Conservation (phyloP, 768 basidiomycete species). For the Suillus fuscotomentosus region DNA sequence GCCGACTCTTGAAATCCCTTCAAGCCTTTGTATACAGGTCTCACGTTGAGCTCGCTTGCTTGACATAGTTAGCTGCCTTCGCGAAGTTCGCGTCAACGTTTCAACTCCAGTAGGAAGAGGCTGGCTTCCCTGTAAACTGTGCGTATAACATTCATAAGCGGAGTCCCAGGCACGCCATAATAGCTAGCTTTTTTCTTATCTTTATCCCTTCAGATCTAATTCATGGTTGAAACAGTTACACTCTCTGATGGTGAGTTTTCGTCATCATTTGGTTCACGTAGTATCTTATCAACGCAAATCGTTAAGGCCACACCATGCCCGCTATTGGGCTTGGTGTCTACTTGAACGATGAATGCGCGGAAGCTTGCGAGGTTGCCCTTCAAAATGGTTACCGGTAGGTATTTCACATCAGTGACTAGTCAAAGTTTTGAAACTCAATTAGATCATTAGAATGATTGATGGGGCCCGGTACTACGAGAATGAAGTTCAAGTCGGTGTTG, state of each 20-base stretch:
- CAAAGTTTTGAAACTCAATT: slow-evolving; percentile 2
- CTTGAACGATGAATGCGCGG: slow-evolving; percentile 8
- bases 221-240: slow-evolving; percentile 4
- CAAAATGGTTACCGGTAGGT: slow-evolving; percentile 9
- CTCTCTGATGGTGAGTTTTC: slow-evolving; percentile 4
- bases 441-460: slow-evolving; percentile 39
- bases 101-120: neutral
- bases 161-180: too few species aligned
- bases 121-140: neutral
- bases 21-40: too few species aligned
- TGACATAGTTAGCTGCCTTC: neutral
- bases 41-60: neutral
- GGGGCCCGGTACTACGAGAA: slow-evolving; percentile 62
- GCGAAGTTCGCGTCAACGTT: too few species aligned
- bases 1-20: too few species aligned
- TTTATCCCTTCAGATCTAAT: neutral
- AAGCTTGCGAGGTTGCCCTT: slow-evolving; percentile 11
- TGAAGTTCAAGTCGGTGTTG: slow-evolving; percentile 53
- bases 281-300: neutral
- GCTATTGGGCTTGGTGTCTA: slow-evolving; percentile 15
- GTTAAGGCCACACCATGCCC: slow-evolving; percentile 14
- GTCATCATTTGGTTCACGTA: too few species aligned
- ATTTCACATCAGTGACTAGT: neutral
- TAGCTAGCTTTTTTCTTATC: neutral
- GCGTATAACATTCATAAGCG: neutral